Evolutionary conservation across 257 asterid genomes (phyloP).

Genomic region (Pogostemon cablin): DNA sequence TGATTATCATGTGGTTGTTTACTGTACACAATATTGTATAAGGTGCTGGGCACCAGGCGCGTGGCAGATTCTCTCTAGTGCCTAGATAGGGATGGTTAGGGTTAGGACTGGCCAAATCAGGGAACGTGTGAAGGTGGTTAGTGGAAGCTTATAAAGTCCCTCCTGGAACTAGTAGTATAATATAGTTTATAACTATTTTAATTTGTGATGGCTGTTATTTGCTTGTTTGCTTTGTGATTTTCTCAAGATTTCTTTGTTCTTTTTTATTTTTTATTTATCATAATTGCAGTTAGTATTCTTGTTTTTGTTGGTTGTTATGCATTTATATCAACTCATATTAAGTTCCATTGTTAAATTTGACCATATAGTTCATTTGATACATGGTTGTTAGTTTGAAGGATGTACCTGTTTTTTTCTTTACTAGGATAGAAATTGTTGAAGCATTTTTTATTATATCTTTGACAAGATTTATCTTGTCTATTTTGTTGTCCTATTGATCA

Average conservation of each 20-base stretch:
- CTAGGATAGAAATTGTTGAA: background rate
- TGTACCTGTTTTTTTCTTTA: slow-evolving; percentile 2
- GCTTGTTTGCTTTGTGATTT: slow-evolving; percentile 25
- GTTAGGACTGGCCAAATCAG: background rate
- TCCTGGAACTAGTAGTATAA: too few species aligned
- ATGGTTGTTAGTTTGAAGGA: slow-evolving; percentile 15
- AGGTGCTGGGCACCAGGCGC: background rate
- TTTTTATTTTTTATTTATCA: background rate
- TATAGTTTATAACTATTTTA: too few species aligned
- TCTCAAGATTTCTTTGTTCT: slow-evolving; percentile 21
- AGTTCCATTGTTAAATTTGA: slow-evolving; percentile 19
- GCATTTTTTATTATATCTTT: background rate
- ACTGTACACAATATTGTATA: background rate
- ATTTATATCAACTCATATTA: slow-evolving; percentile 14
- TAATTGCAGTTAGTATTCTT: slow-evolving; percentile 5
- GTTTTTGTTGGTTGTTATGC: slow-evolving; percentile 9
- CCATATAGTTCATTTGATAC: slow-evolving; percentile 19
- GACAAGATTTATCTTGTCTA: slow-evolving; percentile 15
- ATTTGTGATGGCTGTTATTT: slow-evolving; percentile 10
- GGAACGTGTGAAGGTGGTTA: too few species aligned
- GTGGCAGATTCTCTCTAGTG: background rate
- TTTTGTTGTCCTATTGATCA: slow-evolving; percentile 22
- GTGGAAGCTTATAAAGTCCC: too few species aligned
- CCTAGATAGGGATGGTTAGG: background rate
- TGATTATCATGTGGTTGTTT: slow-evolving; percentile 8